Conservation (phyloP, 192 early-diverging fungal species). For the Diversispora eburnea region DNA sequence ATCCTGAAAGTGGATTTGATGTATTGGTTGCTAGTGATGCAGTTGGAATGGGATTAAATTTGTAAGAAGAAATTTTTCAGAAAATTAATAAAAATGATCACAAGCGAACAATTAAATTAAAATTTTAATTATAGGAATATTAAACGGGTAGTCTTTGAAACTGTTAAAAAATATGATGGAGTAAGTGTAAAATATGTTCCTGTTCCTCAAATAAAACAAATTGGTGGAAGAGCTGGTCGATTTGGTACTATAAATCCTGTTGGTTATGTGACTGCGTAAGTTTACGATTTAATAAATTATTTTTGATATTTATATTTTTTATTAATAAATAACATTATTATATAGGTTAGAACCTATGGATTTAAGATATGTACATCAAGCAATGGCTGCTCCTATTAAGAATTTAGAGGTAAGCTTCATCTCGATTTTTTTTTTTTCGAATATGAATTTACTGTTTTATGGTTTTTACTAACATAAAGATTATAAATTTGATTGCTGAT, state of each 20-base stretch:
- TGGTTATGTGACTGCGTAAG: constrained; percentile 72
- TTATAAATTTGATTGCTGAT: background rate
- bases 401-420: constrained; percentile 23
- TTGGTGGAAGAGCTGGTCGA: constrained; percentile 88
- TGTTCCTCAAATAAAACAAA: constrained; percentile 85
- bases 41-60: constrained; percentile 95
- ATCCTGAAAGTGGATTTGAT: constrained; percentile 67
- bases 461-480: background rate
- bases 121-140: constrained; percentile 59
- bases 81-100: background rate
- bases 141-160: constrained; percentile 81
- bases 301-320: constrained; percentile 25
- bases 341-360: constrained; percentile 29
- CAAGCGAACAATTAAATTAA: background rate
- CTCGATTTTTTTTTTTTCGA: no score
- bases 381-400: constrained; percentile 6
- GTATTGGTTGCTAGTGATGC: constrained; percentile 95
- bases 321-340: background rate
- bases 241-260: constrained; percentile 64
- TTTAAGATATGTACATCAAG: constrained; percentile 20
- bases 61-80: constrained; percentile 46
- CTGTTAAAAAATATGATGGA: constrained; percentile 80
- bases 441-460: background rate
- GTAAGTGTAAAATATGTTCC: constrained; percentile 44
- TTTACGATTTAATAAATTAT: constrained; percentile 26